Evolutionary conservation across 1,139 yeast genomes (phyloP), one percentile per base, ranked within the genome.

Genomic region (Waltiozyma sp.): DNA sequence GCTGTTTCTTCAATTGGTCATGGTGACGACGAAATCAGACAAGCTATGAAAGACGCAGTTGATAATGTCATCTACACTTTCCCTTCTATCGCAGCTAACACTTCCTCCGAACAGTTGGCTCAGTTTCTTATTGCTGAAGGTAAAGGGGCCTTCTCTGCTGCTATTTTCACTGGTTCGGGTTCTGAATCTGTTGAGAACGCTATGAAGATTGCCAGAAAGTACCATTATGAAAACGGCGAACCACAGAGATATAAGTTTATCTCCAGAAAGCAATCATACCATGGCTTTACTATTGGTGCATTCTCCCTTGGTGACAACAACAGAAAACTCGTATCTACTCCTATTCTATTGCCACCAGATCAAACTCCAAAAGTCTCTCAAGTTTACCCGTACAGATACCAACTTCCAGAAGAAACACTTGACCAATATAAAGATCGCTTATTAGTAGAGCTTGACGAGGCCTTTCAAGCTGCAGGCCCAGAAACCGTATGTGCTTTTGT

Each of bases 1-100:
- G 82, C 83, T 28, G 83, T 77, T 37, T 76, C 76, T 28, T 73
- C 80, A 2, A 62, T 77, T 42, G 81, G 81, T 16, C 78, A 75
- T 66, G 71, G 71, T 39, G 81, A 77, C 53, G 65, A 66, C 38
- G 80, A 74, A 34, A 71, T 73, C 39, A 58, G 63, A 38, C 63
- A 66, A n/a, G 68, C 65, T 38, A 71, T 76, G 64, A 61, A 59
- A 41, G 67, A 70, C 33, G 78, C 77, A 19, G 77, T 76, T 28
- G 65, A 63, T 40, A 64, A 58, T 16, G 58, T 64, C 34, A 63
- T 68, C 40, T 74, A 74, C 59, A 66, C 73, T 41, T 74, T 65
- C 56, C 72, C 76, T 18, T 62, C 65, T n/a, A 46, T 58, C 19
- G 55, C 70, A 42, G 62, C 70, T 34, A 73, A 73, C 57, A 59